These are phyloP conservation scores for Pseudonectria buxi DNA, from an alignment of 2,329 filamentous ascomycete species.

Conservation along the genomic window DNA sequence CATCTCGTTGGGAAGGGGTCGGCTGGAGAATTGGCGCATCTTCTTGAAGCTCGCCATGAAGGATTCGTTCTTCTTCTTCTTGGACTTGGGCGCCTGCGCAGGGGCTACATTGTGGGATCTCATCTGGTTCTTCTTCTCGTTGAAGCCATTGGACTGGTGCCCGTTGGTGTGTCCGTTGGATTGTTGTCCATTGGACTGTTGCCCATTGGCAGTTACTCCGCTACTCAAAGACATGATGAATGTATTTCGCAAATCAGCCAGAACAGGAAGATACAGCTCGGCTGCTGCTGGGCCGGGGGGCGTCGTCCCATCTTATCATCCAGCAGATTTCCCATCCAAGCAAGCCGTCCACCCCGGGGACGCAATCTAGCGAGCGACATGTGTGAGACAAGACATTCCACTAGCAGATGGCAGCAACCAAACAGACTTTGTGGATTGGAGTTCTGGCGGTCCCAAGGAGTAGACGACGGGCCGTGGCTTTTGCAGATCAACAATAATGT, in stretches of 20 bases:
- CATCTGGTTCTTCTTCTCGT: constrained; percentile 7
- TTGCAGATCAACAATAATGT: too few relatives aligned
- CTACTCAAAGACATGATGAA: not conserved
- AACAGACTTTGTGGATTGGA: not conserved
- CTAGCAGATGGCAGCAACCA: constrained; percentile 4
- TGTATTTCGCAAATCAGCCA: not conserved
- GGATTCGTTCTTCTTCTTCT: constrained; percentile 19
- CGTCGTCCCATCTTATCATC: constrained; percentile 2
- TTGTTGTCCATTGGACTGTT: constrained; percentile 5
- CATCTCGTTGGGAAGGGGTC: constrained; percentile 57
- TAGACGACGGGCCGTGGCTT: not conserved
- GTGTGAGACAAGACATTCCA: constrained; percentile 17
- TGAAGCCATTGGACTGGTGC: constrained; percentile 3
- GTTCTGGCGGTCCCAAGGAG: not conserved
- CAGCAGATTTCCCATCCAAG: not conserved
- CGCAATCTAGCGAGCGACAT: constrained; percentile 6
- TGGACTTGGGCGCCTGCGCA: constrained; percentile 3
- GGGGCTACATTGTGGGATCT: constrained; percentile 2
- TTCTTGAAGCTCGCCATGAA: constrained; percentile 24
- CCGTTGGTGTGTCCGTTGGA: constrained; percentile 1
- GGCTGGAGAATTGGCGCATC: constrained; percentile 41
- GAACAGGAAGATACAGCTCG: not conserved
- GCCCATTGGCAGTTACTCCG: constrained; percentile 1
- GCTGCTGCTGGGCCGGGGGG: constrained; percentile 1
- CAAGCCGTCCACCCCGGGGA: constrained; percentile 2